These are phyloP conservation scores for Penicillium sp. DNA, from an alignment of 2,329 filamentous ascomycete genomes.

Conservation along the genomic window DNA sequence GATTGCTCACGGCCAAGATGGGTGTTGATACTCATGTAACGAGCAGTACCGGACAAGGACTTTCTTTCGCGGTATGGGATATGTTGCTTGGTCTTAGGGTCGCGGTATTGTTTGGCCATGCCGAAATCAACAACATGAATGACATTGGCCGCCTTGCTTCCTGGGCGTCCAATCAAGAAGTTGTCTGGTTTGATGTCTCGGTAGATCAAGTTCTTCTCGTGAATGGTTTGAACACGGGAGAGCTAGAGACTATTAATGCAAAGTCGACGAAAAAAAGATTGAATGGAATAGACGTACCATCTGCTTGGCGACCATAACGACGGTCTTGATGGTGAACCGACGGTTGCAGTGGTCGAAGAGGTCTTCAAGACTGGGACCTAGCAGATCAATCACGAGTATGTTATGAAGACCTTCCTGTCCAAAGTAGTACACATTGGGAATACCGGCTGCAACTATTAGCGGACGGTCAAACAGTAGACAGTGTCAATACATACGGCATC, in stretches of 20 bases:
- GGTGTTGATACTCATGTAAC: conserved; percentile 99
- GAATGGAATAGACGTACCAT: conserved; percentile 60
- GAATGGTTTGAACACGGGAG: conserved; percentile 87
- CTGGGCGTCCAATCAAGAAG: conserved; percentile 90
- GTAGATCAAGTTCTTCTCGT: conserved; percentile 99
- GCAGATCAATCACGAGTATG: conserved; percentile 94
- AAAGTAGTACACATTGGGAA: conserved; percentile 99
- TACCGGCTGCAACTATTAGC: conserved; percentile 67
- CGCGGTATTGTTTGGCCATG: conserved; percentile 99
- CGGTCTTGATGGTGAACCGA: conserved; percentile 93
- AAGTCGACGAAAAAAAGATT: background rate
- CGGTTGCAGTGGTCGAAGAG: conserved; percentile 96
- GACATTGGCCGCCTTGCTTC: conserved; percentile 91
- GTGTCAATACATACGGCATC: conserved; percentile 75
- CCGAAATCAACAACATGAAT: conserved; percentile 99
- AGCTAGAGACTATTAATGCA: conserved; percentile 52
- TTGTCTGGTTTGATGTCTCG: conserved; percentile 99
- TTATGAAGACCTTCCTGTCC: conserved; percentile 98
- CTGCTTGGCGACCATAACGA: conserved; percentile 98
- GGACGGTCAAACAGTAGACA: conserved; percentile 17
- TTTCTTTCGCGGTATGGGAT: conserved; percentile 97
- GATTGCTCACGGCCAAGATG: conserved; percentile 96
- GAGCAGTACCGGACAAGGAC: conserved; percentile 89
- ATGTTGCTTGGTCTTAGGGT: conserved; percentile 98
- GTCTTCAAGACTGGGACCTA: conserved; percentile 92